A percentile compares a stretch with the other conserved stretches of the same genome.
phyloP scores from a whole-genome alignment of 73 alveolate genomes.

The Diophrys appendiculata region DNA sequence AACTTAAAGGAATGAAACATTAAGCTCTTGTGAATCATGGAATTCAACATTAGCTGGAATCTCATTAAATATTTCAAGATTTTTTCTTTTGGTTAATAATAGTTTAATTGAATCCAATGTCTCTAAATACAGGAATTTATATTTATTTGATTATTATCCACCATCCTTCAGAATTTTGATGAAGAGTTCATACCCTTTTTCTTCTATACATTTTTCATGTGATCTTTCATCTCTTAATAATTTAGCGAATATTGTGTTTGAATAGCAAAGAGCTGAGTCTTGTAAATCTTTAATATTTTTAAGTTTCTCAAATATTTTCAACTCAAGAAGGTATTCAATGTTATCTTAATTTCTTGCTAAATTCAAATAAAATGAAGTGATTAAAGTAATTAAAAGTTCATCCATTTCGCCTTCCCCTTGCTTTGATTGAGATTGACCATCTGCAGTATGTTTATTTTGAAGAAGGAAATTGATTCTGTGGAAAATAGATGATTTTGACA shows the following conservation, averaged over 20 bases:
- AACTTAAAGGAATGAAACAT: slow-evolving; percentile 39
- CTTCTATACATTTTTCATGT: slow-evolving; percentile 42
- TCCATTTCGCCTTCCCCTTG: slow-evolving; percentile 30
- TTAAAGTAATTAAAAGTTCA: slow-evolving; percentile 27
- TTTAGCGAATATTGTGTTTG: slow-evolving; percentile 41
- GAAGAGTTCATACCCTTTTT: slow-evolving; percentile 57
- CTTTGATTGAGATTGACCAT: neutral
- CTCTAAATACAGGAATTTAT: slow-evolving; percentile 50
- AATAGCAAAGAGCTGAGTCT: slow-evolving; percentile 35
- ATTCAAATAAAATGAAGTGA: slow-evolving; percentile 44
- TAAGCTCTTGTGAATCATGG: slow-evolving; percentile 23
- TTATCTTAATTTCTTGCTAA: slow-evolving; percentile 52
- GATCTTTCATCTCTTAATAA: slow-evolving; percentile 18
- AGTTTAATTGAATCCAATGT: slow-evolving; percentile 56
- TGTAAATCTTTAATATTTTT: slow-evolving; percentile 18
- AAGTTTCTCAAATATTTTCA: slow-evolving; percentile 37
- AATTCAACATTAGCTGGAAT: slow-evolving; percentile 29
- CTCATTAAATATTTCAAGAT: slow-evolving; percentile 29
- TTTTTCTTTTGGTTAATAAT: slow-evolving; percentile 45
- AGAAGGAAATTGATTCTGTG: slow-evolving; percentile 25
- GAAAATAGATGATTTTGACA: neutral
- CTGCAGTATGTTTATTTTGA: slow-evolving; percentile 1
- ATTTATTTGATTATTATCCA: no score
- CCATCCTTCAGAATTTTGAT: slow-evolving; percentile 38
- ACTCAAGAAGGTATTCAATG: slow-evolving; percentile 20